phyloP scores from a whole-genome alignment of 1,284 basidiomycete genomes.

The Earliella scabrosa region DNA sequence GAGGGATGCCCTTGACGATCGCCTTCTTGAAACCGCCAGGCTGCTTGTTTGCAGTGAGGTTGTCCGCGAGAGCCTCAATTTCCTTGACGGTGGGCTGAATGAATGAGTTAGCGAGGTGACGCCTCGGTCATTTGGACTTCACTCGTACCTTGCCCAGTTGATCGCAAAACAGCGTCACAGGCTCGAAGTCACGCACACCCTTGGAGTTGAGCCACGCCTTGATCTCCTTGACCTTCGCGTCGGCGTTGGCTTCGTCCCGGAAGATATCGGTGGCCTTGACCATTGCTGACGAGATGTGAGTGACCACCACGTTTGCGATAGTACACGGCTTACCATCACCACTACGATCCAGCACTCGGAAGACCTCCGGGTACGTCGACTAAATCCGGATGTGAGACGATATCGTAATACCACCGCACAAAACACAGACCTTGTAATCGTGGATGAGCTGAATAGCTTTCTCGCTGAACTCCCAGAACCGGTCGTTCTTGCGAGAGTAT shows the following conservation, averaged over 20 bases:
- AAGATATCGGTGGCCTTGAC: slow-evolving; percentile 78
- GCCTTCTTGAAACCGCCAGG: slow-evolving; percentile 81
- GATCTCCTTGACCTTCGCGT: slow-evolving; percentile 76
- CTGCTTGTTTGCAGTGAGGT: slow-evolving; percentile 64
- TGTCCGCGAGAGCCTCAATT: slow-evolving; percentile 79
- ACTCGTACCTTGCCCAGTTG: slow-evolving; percentile 80
- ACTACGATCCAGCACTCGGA: slow-evolving; percentile 65
- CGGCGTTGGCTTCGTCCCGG: slow-evolving; percentile 57
- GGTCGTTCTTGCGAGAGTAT: slow-evolving; percentile 86
- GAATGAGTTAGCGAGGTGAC: neutral
- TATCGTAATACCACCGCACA: neutral
- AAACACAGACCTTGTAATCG: slow-evolving; percentile 75
- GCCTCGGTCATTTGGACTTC: neutral
- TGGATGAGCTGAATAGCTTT: slow-evolving; percentile 82
- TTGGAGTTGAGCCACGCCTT: slow-evolving; percentile 88
- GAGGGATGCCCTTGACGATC: slow-evolving; percentile 89
- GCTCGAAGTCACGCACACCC: slow-evolving; percentile 90
- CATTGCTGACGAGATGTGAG: slow-evolving; percentile 58
- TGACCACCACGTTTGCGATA: neutral
- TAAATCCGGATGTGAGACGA: slow-evolving; percentile 30
- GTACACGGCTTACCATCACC: slow-evolving; percentile 61
- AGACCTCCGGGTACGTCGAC: slow-evolving; percentile 84
- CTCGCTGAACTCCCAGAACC: slow-evolving; percentile 94
- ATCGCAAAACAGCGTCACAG: slow-evolving; percentile 92
- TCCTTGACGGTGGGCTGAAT: slow-evolving; percentile 73